Evolutionary conservation across 1,139 yeast species (phyloP), one percentile per base, ranked within the genome.

Genomic region (Blastobotrys petasosporus): DNA sequence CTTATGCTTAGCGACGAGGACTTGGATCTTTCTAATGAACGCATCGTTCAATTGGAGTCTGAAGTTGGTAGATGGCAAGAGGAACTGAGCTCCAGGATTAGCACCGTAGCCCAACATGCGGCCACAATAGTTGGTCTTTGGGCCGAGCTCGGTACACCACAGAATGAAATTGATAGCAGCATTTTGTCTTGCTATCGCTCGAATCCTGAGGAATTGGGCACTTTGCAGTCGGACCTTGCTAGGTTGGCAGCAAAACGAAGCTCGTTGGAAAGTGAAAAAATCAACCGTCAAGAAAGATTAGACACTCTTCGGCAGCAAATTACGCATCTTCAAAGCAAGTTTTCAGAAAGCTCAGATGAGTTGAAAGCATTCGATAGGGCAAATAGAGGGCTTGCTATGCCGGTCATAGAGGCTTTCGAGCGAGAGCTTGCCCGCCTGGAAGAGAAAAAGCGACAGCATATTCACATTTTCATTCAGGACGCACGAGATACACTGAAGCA

Each of bases 401-500:
- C 67, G 2, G 66, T 56, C 8, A 46, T 67, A 25, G 54, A 55
- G 7, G 59, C 60, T 39, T 76, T 79, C 52, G 74, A 77, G 50
- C 55, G 57, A 36, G 92, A 87, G 57, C 63, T 82, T 41, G 70
- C 70, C 25, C 72, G 85, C 48, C 69, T 90, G 32, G 71, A 76
- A 44, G 67, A 70, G 25, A 77, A 79, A 62, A 77, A 94, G 54
- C 73, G 79, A 13, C 75, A 78, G 48, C 76, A 75, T 52, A 77
- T 88, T 32, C 82, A 83, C 46, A 77, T 76, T 17, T 81, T 90
- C 51, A 82, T 90, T 11, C 61, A 68, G 11, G 83, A 79, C 41
- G 71, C 85, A 1, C 72, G 90, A 58, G 57, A 57, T 1, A 77
- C 77, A 46, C 80, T 90, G 11, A 73, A 71, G 39, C 70, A 68